phyloP scores from a whole-genome alignment of 192 early-diverging fungal genomes.

The Tieghemiomyces parasiticus region DNA sequence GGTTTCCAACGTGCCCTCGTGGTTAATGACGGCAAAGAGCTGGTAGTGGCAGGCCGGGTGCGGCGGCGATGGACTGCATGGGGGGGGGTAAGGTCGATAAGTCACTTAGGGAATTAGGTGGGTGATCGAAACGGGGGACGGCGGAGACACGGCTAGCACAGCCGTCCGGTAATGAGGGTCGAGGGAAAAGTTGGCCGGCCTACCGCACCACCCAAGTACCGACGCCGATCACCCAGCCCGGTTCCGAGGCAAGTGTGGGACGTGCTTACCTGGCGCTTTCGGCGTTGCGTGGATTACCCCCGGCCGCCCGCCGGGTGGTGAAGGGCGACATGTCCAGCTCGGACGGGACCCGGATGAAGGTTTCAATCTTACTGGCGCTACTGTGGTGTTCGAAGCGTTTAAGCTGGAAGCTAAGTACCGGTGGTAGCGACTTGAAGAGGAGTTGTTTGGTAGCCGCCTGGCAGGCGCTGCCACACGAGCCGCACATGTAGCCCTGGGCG shows the following conservation, averaged over 20 bases:
- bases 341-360: slow-evolving; percentile 67
- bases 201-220: too few relatives aligned
- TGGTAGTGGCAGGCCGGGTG: slow-evolving; percentile 64
- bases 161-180: too few relatives aligned
- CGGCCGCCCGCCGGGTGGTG: slow-evolving; percentile 45
- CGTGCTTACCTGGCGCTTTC: too few relatives aligned
- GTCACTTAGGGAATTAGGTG: too few relatives aligned
- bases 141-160: too few relatives aligned
- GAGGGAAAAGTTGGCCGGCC: too few relatives aligned
- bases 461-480: slow-evolving; percentile 38
- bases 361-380: slow-evolving; percentile 61
- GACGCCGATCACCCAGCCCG: too few relatives aligned
- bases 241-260: too few relatives aligned
- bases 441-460: slow-evolving; percentile 77
- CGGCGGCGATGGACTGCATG: too few relatives aligned
- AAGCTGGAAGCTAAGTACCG: slow-evolving; percentile 80
- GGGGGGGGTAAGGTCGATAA: too few relatives aligned
- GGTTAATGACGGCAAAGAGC: slow-evolving; percentile 86
- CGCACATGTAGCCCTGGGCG: slow-evolving; percentile 48
- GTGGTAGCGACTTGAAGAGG: slow-evolving; percentile 68
- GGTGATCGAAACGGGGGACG: too few relatives aligned
- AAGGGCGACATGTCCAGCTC: slow-evolving; percentile 86
- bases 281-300: too few relatives aligned
- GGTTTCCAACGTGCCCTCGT: slow-evolving; percentile 80
- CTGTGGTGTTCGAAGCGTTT: slow-evolving; percentile 83